Base-by-base conservation (phyloP, 768 basidiomycete species). In the Serendipita sp. region DNA sequence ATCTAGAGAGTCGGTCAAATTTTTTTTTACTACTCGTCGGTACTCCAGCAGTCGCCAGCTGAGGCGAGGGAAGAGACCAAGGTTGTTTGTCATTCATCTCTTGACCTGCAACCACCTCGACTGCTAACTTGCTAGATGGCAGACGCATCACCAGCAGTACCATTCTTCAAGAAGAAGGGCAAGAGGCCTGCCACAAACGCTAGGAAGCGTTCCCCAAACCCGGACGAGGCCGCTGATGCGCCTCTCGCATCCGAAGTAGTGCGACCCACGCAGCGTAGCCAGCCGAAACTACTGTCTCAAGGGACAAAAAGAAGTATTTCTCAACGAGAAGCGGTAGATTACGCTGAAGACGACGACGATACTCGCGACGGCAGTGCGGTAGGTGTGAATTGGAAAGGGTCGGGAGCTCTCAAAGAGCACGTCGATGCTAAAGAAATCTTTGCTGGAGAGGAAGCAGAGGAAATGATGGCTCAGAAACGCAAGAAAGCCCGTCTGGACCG, bases 141-240 rank as follows among this genome's bases (percentile, higher is more conserved):
- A 28, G 53, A 58, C 9, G 4, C 53, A 33, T 24, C 53, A 31
- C 53, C 66, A 13, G 61, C 64, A 0, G 90, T 95, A 0, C 84
- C 90, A 2, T 93, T 96, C 75, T 90, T 95, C 75, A 95, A 88
- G 75, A 89, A 86, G 70, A 38, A 38, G 38, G 84, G 86, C 42
- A 86, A 85, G 67, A 78, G 84, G 2, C 80, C 91, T 1, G 92
- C 92, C 1, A 78, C 83, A 2, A 88, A 87, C 0, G 72, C 79
- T 2, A 81, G 94, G 41, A 86, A 87, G 68, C 81, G 92, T 26
- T 90, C 89, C 2, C 69, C 76, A 3, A 88, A 86, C 0, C 86
- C 87, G n/a, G 67, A 77, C 2, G 66, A 69, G 1, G 50, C 81
- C 79, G 2, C 48, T 26, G 1, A n/a, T 65, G 3, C 14, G 44